These are phyloP conservation scores for Rhodotorula sphaerocarpa DNA, from an alignment of 768 basidiomycete species.

Conservation along the genomic window DNA sequence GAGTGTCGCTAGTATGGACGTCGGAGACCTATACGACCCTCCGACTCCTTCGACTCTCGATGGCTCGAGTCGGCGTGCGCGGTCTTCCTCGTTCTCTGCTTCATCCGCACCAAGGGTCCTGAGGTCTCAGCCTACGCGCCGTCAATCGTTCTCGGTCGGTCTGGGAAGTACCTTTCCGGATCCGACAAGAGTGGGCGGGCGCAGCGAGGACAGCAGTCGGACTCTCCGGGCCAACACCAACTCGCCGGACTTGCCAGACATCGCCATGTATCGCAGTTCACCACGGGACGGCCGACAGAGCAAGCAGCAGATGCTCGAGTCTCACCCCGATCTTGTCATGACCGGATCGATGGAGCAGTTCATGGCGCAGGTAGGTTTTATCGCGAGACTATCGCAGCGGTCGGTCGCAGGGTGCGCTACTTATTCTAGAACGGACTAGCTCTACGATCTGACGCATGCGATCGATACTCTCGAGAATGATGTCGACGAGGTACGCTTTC, in stretches of 20 bases:
- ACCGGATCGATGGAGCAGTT: slow-evolving; percentile 18
- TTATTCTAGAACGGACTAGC: too few relatives aligned
- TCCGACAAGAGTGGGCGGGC: too few relatives aligned
- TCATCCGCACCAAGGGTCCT: background rate
- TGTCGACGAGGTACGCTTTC: slow-evolving; percentile 15
- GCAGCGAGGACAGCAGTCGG: too few relatives aligned
- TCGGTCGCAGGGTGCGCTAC: too few relatives aligned
- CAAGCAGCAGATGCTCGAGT: slow-evolving; percentile 3
- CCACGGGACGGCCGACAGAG: slow-evolving; percentile 23
- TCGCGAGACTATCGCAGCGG: too few relatives aligned
- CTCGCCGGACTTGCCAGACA: too few relatives aligned
- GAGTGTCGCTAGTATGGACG: too few relatives aligned
- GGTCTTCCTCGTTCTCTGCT: slow-evolving; percentile 13
- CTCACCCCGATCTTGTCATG: background rate
- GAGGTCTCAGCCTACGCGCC: too few relatives aligned
- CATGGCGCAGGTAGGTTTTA: slow-evolving; percentile 26
- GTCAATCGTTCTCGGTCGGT: background rate
- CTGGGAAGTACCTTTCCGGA: too few relatives aligned
- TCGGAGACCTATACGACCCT: slow-evolving; percentile 12
- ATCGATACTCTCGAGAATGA: slow-evolving; percentile 34
- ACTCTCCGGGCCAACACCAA: too few relatives aligned
- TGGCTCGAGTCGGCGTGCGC: slow-evolving; percentile 2
- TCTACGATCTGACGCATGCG: slow-evolving; percentile 31
- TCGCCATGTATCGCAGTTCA: too few relatives aligned
- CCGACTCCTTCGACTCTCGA: slow-evolving; percentile 1